Evolutionary conservation across 805 yeast species (phyloP).

Genomic region (Candida pseudofarinosa): DNA sequence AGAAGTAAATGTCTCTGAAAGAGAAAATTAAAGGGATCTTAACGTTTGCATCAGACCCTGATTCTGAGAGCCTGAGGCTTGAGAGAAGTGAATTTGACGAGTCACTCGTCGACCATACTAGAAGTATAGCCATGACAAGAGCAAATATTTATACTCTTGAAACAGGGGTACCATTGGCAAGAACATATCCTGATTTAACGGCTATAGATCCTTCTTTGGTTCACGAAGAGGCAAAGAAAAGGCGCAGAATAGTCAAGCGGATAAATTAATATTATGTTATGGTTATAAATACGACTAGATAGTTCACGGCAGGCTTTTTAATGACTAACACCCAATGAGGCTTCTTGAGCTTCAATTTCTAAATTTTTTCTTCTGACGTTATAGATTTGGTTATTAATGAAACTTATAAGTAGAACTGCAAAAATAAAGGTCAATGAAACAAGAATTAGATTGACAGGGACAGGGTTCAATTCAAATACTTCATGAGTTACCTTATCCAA

Average conservation of each 20-base stretch:
- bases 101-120: too few relatives aligned
- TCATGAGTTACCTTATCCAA: constrained; percentile 71
- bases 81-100: not conserved
- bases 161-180: not conserved
- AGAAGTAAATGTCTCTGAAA: constrained; percentile 5
- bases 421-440: constrained; percentile 50
- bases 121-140: not conserved
- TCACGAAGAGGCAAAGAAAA: constrained; percentile 10
- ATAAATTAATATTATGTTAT: constrained; percentile 3
- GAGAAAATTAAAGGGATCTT: constrained; percentile 11
- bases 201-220: constrained; percentile 26
- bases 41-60: not conserved
- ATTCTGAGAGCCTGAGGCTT: not conserved
- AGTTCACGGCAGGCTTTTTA: not conserved
- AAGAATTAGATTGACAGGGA: constrained; percentile 64
- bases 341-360: constrained; percentile 62
- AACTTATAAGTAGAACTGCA: constrained; percentile 43
- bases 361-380: constrained; percentile 46
- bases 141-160: not conserved
- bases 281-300: constrained; percentile 2
- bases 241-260: constrained; percentile 10
- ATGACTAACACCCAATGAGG: constrained; percentile 16
- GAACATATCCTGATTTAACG: constrained; percentile 17
- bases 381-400: constrained; percentile 39
- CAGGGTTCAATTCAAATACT: constrained; percentile 67